Conservation (phyloP, 1,139 yeast genomes). For the Candida tetrigidarum region DNA sequence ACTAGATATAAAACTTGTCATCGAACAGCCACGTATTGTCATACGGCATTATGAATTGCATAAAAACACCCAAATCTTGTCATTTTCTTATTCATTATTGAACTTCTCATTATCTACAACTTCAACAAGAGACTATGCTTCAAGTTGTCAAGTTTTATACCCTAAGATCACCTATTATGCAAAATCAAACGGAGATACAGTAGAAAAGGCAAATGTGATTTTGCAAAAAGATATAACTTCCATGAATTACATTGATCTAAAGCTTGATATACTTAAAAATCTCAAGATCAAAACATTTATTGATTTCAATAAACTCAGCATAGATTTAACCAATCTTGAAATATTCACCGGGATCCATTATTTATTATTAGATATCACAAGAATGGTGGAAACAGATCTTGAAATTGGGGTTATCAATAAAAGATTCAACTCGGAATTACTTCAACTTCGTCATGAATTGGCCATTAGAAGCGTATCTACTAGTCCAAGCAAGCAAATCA, state of each 20-base stretch:
- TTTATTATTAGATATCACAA: constrained; percentile 31
- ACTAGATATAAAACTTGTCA: constrained; percentile 42
- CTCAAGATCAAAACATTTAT: constrained; percentile 30
- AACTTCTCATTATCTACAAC: constrained; percentile 43
- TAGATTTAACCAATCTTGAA: constrained; percentile 37
- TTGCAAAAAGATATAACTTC: constrained; percentile 25
- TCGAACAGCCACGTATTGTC: constrained; percentile 49
- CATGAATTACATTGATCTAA: constrained; percentile 17
- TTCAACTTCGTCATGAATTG: constrained; percentile 17
- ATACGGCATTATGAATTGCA: constrained; percentile 31
- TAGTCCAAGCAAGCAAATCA: background rate
- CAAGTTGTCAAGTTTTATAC: constrained; percentile 38
- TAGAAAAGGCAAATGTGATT: constrained; percentile 20
- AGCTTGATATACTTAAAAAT: constrained; percentile 33
- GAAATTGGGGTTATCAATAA: constrained; percentile 35
- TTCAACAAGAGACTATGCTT: constrained; percentile 36
- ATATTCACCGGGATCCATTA: constrained; percentile 37
- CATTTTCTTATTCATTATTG: constrained; percentile 42
- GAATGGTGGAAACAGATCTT: constrained; percentile 30
- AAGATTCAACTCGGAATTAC: constrained; percentile 31
- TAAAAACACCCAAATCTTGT: constrained; percentile 32
- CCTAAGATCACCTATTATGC: constrained; percentile 39
- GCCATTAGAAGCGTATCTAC: background rate
- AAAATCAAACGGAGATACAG: constrained; percentile 17
- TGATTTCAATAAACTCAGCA: constrained; percentile 24